Percentiles rank a stretch among this genome's conserved stretches.
phyloP scores from a whole-genome alignment of 1,139 yeast genomes.

The Candida pseudoviswanathii region DNA sequence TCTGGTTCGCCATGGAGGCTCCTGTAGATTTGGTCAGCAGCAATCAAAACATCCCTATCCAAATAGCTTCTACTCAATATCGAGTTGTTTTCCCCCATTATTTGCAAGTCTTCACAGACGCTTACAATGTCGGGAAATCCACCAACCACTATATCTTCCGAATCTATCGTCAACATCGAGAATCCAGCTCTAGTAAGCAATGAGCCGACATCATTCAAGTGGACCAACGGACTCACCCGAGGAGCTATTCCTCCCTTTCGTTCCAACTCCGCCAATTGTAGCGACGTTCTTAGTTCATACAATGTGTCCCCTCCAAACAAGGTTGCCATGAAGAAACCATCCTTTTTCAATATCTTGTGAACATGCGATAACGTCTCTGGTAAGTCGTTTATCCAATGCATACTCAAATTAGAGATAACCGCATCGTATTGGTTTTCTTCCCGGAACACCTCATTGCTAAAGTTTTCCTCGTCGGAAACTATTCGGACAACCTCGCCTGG shows the following conservation, averaged over 20 bases:
- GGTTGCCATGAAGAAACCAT: conserved; percentile 83
- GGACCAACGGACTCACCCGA: conserved; percentile 78
- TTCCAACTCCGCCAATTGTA: conserved; percentile 83
- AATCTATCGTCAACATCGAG: conserved; percentile 78
- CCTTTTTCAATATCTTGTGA: conserved; percentile 69
- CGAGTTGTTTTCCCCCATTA: conserved; percentile 87
- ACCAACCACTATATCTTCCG: conserved; percentile 76
- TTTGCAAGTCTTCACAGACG: conserved; percentile 68
- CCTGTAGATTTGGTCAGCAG: conserved; percentile 76
- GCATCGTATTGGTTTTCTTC: conserved; percentile 62
- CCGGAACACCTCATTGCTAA: conserved; percentile 41
- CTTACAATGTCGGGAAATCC: conserved; percentile 78
- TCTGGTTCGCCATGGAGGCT: conserved; percentile 69
- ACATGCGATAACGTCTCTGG: conserved; percentile 64
- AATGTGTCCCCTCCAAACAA: conserved; percentile 84
- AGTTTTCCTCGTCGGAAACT: conserved; percentile 69
- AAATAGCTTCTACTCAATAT: conserved; percentile 56
- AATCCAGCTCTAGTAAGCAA: conserved; percentile 76
- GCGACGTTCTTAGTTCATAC: conserved; percentile 75
- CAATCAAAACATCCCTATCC: conserved; percentile 66
- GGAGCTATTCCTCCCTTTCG: conserved; percentile 80
- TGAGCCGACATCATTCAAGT: conserved; percentile 74
- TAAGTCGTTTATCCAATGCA: conserved; percentile 87
- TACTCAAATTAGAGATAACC: conserved; percentile 68
- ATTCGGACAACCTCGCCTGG: conserved; percentile 46